Base-by-base conservation (phyloP, 441 rosid genomes). In the Raphanus hybrid region DNA sequence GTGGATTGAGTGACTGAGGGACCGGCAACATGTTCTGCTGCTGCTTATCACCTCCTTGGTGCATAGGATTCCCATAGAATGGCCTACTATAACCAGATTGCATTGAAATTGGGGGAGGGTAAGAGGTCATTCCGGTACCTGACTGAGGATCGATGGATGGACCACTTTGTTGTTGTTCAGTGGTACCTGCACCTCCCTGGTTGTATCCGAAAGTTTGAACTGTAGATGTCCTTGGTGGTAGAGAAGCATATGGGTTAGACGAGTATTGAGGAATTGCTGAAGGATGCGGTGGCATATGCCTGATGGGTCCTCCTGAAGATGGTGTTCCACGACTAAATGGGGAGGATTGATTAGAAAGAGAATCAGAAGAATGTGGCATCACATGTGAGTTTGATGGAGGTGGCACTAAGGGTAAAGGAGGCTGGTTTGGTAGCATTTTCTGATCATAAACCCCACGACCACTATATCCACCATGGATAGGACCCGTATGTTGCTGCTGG, bases 401-500 rank as follows among this genome's bases (percentile, higher is more conserved):
- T 3, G 96, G 98, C 89, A 91, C 86, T 27, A 92, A 91, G 79
- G 99, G 97, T 83, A 96, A 86, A 75, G 99, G 97, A 67, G 98
- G 99, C 78, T 92, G 98, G 84, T 84, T 89, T 48, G 84, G 80
- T 76, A 84, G 66, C 77, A 77, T 72, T 81, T 90, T 92, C 74
- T 84, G 91, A 64, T 93, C 97, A 82, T 96, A 91, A 61, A 78
- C 75, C 81, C 97, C 97, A 68, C 93, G 91, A 73, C 88, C 81
- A 72, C 86, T 91, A 71, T 81, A 64, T 67, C 80, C 86, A 15
- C 70, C 78, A 18, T 75, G 84, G 65, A 69, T 50, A 69, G 83
- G 85, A 62, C 81, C 83, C 12, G 68, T 75, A 85, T 85, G 87
- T 74, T 88, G 99, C 9, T 87, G 89, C 11, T 87, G 89, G 76